Base-by-base conservation (phyloP, 176 grass and related monocot species). In the Areca catechu region DNA sequence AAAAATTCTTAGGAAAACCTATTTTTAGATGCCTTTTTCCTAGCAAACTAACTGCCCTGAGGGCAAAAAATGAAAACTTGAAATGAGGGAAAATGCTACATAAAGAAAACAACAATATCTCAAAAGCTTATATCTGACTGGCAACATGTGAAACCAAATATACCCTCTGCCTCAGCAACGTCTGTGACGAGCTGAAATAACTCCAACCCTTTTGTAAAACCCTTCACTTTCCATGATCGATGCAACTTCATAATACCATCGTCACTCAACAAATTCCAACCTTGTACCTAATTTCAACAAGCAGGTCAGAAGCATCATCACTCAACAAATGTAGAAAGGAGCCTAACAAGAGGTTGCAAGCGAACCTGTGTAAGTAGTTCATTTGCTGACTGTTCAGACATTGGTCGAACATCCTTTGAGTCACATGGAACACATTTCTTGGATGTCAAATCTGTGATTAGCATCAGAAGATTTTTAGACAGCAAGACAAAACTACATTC, bases 121-220 rank as follows among this genome's bases (percentile, higher is more conserved):
- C 5, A 29, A 29, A 29, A 29, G 4, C 3, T 19, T 47, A 48
- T 9, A 62, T 24, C 20, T 29, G 27, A 29, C 27, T 29, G 27
- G 27, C 27, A 29, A 29, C 6, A 18, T n/a, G 62, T 18, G 21
- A 4, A 51, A 10, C 48, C 5, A 51, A 4, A 51, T 24, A 25
- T 67, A 97, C 92, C 86, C 87, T 97, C 68, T 77, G 64, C 77
- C 75, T 97, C 93, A 62, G 83, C 87, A 70, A 88, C 51, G 77
- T 75, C 71, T 74, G 78, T 80, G 60, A 97, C 67, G 20, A 97
- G 80, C 58, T 91, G 78, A 91, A 97, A 79, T 29, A 97, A 85
- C 69, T 97, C 92, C 15, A 97, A 66, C 27, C 86, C 86, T 82
- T 97, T 82, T 7, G 67, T 67, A 75, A 97, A 97, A 74, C 66